Conservation (phyloP, 2,329 filamentous ascomycete species). For the Ophiognomonia clavigignenti-juglandacearum region DNA sequence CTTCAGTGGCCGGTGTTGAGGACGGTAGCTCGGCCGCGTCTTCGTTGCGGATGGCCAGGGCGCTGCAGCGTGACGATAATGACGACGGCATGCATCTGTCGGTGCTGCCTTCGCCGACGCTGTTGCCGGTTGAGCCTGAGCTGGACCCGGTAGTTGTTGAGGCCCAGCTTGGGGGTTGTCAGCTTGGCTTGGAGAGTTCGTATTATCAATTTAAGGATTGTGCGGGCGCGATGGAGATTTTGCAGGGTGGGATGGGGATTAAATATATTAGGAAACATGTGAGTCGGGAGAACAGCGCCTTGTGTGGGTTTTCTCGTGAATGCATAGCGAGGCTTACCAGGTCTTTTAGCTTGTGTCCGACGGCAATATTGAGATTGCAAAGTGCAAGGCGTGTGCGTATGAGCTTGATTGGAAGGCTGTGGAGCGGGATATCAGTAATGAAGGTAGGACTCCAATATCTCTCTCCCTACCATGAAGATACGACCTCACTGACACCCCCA, state of each 20-base stretch:
- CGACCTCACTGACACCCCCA: no score
- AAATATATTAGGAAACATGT: constrained; percentile 47
- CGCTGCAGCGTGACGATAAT: no score
- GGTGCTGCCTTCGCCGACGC: neutral
- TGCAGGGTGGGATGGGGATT: constrained; percentile 43
- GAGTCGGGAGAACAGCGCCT: no score
- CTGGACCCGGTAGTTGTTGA: constrained; percentile 28
- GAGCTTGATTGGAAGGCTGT: constrained; percentile 49
- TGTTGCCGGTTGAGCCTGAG: constrained; percentile 30
- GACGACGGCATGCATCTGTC: no score
- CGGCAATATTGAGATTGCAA: constrained; percentile 38
- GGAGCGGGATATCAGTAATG: constrained; percentile 45
- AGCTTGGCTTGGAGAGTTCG: constrained; percentile 41
- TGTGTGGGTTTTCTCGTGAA: constrained; percentile 1
- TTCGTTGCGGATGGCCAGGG: no score
- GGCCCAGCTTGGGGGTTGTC: constrained; percentile 30
- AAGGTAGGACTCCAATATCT: constrained; percentile 35
- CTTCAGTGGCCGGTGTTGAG: no score
- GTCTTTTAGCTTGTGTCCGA: constrained; percentile 23
- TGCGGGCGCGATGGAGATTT: constrained; percentile 45
- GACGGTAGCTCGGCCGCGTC: no score
- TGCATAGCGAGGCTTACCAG: neutral
- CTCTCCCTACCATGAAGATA: no score
- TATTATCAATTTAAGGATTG: constrained; percentile 51
- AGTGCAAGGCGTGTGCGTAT: constrained; percentile 48